Evolutionary conservation across 768 basidiomycete species (phyloP), one percentile per base, ranked within the genome.

Genomic region (Paxillus ammoniavirescens): DNA sequence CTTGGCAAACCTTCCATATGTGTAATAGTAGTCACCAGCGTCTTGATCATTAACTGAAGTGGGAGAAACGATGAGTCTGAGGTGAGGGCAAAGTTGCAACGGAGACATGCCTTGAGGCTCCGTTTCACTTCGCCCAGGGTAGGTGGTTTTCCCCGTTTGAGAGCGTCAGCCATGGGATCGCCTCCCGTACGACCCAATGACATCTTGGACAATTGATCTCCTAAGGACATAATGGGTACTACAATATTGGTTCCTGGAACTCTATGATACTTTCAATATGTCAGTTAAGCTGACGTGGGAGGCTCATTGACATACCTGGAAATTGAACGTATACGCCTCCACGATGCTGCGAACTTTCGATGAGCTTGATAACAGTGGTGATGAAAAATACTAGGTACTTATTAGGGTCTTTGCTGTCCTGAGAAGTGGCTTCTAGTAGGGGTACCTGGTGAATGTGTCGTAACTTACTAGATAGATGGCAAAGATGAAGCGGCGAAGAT

Each of bases 281-380:
- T 65, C 28, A 63, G 52, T 40, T 9, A 35, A 21, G 43, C 35
- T 10, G 33, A 15, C 15, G 15, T 33, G 26, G 21, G 46, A 15
- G 21, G 18, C 4, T 21, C 2, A 38, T 12, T 26, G 52, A 72
- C 56, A 35, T 59, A 87, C 89, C 60, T 84, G 80, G 62, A 93
- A 91, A 63, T 91, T 89, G 73, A 93, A 93, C 0, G 89, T 92
- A 63, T 92, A 93, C 13, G 92, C 86, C 66, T 93, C 91, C 21
- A 93, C 79, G 52, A 93, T 87, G 70, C 91, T 93, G 58, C 15
- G 28, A 56, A 10, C 50, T 41, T 43, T 49, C 12, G 17, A 36
- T 66, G 23, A 66, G 53, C n/a, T 38, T 30, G 14, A 41, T n/a
- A 55, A 55, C 31, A 48, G 42, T 56, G 23, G 42, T 49, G 37